Evolutionary conservation across 768 basidiomycete species (phyloP).

Genomic region (Mycena crocata): DNA sequence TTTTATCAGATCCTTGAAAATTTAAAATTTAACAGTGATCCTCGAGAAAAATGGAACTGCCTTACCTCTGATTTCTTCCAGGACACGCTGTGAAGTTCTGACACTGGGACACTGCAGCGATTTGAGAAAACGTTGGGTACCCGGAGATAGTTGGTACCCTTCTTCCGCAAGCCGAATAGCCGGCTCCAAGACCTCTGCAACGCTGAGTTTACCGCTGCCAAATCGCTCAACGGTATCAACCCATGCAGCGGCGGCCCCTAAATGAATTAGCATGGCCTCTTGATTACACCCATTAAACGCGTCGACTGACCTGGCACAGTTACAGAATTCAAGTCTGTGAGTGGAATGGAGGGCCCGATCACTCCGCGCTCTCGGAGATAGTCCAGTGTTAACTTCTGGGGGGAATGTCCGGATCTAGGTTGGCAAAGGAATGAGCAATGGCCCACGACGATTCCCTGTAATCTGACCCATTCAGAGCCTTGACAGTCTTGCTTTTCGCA

Average conservation of each 20-base stretch:
- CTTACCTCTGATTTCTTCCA: conserved; percentile 70
- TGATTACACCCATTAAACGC: conserved; percentile 9
- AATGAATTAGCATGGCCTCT: conserved; percentile 35
- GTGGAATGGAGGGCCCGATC: conserved; percentile 75
- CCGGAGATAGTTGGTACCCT: conserved; percentile 61
- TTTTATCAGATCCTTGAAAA: conserved; percentile 66
- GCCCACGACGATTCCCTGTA: neutral
- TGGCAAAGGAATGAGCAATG: neutral
- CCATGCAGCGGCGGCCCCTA: conserved; percentile 96
- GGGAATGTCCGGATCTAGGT: conserved; percentile 78
- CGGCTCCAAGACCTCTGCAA: conserved; percentile 83
- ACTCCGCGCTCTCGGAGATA: conserved; percentile 78
- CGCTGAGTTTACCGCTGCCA: conserved; percentile 76
- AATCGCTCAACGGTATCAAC: conserved; percentile 87
- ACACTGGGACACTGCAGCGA: conserved; percentile 80
- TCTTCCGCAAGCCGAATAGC: conserved; percentile 93
- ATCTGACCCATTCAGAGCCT: conserved; percentile 81
- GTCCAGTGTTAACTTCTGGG: conserved; percentile 81
- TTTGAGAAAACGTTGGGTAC: neutral
- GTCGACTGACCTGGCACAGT: conserved; percentile 76
- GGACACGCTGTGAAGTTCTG: conserved; percentile 78
- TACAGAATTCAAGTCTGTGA: conserved; percentile 89
- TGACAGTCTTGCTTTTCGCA: conserved; percentile 82
- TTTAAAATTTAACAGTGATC: neutral
- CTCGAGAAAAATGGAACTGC: neutral